These are phyloP conservation scores for Leonotis leonurus DNA, from an alignment of 257 asterid species.

Conservation along the genomic window DNA sequence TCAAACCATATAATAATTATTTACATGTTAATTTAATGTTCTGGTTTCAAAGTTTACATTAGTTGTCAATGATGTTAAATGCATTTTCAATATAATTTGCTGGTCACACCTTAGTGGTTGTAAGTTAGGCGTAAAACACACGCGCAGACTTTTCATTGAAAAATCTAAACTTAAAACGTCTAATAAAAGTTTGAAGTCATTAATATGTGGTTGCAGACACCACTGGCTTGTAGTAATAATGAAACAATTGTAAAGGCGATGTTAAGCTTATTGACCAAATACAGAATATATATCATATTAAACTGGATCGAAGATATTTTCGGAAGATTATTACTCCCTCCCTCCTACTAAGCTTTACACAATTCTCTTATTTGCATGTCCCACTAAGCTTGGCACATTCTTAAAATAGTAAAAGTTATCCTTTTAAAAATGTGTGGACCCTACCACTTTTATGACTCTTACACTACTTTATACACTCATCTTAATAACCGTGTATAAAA, in stretches of 20 bases:
- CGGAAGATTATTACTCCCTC: too few relatives aligned
- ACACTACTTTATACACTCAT: too few relatives aligned
- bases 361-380: too few relatives aligned
- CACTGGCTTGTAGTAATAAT: neutral
- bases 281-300: neutral
- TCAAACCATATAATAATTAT: too few relatives aligned
- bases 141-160: neutral
- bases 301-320: slow-evolving; percentile 6
- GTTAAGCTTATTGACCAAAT: neutral
- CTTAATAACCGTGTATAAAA: too few relatives aligned
- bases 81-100: neutral
- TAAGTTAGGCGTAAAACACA: neutral
- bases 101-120: neutral
- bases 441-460: too few relatives aligned
- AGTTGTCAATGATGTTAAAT: too few relatives aligned
- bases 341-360: too few relatives aligned
- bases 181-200: neutral
- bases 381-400: too few relatives aligned
- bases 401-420: too few relatives aligned
- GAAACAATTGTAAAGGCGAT: neutral
- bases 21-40: too few relatives aligned
- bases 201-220: neutral
- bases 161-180: neutral
- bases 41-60: neutral
- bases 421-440: too few relatives aligned